Conservation (phyloP, 257 asterid species). For the Linderniella brevidens region DNA sequence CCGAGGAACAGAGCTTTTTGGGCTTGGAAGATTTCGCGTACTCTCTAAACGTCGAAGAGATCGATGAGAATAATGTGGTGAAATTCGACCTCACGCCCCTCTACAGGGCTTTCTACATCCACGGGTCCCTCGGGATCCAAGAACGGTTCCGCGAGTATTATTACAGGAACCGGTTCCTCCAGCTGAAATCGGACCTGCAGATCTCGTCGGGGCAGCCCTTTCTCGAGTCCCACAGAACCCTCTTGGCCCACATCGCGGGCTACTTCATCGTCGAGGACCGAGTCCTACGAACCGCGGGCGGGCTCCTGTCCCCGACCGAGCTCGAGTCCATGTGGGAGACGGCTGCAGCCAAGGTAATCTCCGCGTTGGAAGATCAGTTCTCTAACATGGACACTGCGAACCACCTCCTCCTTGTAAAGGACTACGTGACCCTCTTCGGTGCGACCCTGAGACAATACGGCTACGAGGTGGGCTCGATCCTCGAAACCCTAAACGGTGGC, state of each 20-base stretch:
- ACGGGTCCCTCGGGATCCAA: conserved; percentile 77
- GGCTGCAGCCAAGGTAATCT: conserved; percentile 90
- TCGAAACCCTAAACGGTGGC: conserved; percentile 86
- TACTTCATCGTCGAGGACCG: conserved; percentile 91
- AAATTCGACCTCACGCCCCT: conserved; percentile 87
- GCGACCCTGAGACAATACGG: conserved; percentile 83
- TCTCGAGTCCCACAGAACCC: conserved; percentile 84
- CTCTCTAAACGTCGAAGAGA: conserved; percentile 30
- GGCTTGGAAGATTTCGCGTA: conserved; percentile 74
- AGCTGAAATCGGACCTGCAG: conserved; percentile 90
- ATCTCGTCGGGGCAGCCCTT: conserved; percentile 97
- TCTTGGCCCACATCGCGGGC: conserved; percentile 97
- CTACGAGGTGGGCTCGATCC: conserved; percentile 76
- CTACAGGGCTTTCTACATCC: conserved; percentile 71
- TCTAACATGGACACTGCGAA: conserved; percentile 97
- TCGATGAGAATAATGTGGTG: conserved; percentile 28
- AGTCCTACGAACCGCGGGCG: conserved; percentile 84
- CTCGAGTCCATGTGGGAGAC: conserved; percentile 98
- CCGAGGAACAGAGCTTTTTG: conserved; percentile 94
- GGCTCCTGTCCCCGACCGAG: conserved; percentile 65
- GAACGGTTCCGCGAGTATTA: conserved; percentile 73
- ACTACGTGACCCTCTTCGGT: conserved; percentile 91
- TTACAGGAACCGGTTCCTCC: conserved; percentile 87
- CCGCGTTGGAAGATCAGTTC: conserved; percentile 92
- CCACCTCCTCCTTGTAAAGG: conserved; percentile 89